Evolutionary conservation across 768 basidiomycete genomes (phyloP), one percentile per base, ranked within the genome.

Genomic region (Cyathus striatus): DNA sequence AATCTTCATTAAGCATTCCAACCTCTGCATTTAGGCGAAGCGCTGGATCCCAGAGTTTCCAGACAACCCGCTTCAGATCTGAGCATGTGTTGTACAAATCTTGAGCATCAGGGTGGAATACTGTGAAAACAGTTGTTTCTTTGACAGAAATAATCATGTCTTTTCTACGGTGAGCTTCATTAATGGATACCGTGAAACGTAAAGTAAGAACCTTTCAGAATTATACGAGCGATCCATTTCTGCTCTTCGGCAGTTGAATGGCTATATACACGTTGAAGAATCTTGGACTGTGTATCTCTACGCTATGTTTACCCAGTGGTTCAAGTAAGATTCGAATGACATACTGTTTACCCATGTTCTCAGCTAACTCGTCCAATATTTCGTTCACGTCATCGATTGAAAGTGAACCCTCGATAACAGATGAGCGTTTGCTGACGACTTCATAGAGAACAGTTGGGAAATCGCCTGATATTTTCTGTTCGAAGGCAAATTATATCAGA

Each of bases 11-110:
- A 3, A 38, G 23, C 20, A 26, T 1, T 33, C 51, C n/a, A 56
- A 81, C 82, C 60, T 81, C 75, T 6, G 75, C 71, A 37, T 81
- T 76, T 12, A 89, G 67, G 32, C 89, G 72, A 37, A 75, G 72
- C 3, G 73, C 66, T 0, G 86, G 83, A 58, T 96, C 83, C 71
- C 83, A 86, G 2, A 99, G 68, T 41, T 86, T 84, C 83, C 86
- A 97, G 23, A 82, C 84, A 3, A 99, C 90, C 45, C 89, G 88
- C 69, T 94, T 94, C 36, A 98, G 70, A 61, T 98, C 94, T 0
- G 94, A 97, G 58, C 92, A 97, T 1, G 92, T 93, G 58, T 97
- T 97, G 69, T 90, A 99, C 6, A 96, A 64, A 57, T 91, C 89
- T 48, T 90, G 84, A 0, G 95, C 94, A 52, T 98, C 93, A 0